A percentile compares a stretch with the other conserved stretches of the same genome.
These are phyloP conservation scores for Penicillium oxalicum DNA, from an alignment of 2,329 filamentous ascomycete species.

Conservation along the genomic window DNA sequence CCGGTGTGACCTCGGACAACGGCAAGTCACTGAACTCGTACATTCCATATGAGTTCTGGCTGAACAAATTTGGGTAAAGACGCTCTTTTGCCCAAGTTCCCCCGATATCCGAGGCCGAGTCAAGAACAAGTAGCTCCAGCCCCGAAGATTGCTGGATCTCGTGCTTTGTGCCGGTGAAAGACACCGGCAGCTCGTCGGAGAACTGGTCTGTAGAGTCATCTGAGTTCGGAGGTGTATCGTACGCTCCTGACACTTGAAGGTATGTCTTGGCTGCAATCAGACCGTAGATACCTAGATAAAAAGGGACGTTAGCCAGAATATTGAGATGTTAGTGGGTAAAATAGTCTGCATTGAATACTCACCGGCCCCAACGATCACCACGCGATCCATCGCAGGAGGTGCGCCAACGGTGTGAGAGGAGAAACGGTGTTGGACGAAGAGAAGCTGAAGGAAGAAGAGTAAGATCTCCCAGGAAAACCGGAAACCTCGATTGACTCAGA, in stretches of 20 bases:
- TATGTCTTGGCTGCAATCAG: slow-evolving; percentile 28
- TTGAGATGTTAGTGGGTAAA: too few relatives aligned
- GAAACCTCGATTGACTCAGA: too few relatives aligned
- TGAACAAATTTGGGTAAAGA: slow-evolving; percentile 24
- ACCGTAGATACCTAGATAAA: slow-evolving; percentile 19
- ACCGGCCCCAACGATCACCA: slow-evolving; percentile 20
- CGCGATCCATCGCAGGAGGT: slow-evolving; percentile 11
- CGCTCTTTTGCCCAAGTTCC: slow-evolving; percentile 26
- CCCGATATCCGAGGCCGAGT: slow-evolving; percentile 20
- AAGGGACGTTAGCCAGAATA: background rate
- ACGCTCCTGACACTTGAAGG: slow-evolving; percentile 17
- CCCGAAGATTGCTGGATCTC: background rate
- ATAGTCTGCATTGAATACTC: background rate
- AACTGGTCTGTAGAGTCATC: background rate
- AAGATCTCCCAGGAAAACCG: background rate
- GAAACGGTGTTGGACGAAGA: background rate
- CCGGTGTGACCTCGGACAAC: slow-evolving; percentile 13
- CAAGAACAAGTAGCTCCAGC: slow-evolving; percentile 20
- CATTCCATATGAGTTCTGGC: slow-evolving; percentile 25
- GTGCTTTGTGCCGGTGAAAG: slow-evolving; percentile 6
- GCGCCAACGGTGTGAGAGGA: background rate
- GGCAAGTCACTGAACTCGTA: slow-evolving; percentile 27
- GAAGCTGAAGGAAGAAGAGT: background rate
- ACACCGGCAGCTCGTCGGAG: slow-evolving; percentile 2
- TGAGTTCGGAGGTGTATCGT: background rate